phyloP scores from a whole-genome alignment of 2,329 filamentous ascomycete genomes.

The Fusarium denticulatum region DNA sequence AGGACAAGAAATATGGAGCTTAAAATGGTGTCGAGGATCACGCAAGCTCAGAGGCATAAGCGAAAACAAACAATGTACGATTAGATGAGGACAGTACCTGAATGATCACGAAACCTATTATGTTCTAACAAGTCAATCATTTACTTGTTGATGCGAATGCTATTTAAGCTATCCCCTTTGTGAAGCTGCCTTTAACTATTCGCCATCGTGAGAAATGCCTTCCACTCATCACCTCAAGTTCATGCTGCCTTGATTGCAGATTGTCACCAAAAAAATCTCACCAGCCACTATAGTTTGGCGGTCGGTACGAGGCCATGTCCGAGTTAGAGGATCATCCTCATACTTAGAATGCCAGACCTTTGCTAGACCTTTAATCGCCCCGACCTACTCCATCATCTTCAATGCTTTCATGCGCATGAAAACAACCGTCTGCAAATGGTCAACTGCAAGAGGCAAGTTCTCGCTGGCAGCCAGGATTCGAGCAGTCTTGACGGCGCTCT shows the following conservation, averaged over 20 bases:
- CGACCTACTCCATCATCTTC: background rate
- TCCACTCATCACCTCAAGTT: background rate
- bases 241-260: background rate
- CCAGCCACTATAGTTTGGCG: too few relatives aligned
- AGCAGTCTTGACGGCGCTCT: slow-evolving; percentile 20
- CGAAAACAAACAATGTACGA: background rate
- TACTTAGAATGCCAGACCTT: background rate
- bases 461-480: slow-evolving; percentile 4
- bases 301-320: background rate
- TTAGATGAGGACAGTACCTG: background rate
- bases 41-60: background rate
- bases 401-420: background rate
- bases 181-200: background rate
- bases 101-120: slow-evolving; percentile 7
- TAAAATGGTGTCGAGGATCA: background rate
- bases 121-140: background rate
- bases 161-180: background rate
- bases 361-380: accelerated
- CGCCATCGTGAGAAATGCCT: background rate
- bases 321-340: background rate
- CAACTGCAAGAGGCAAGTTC: background rate
- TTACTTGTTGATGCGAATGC: background rate
- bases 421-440: slow-evolving; percentile 11
- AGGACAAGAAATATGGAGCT: slow-evolving; percentile 58
- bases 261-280: background rate